These are phyloP conservation scores for Achaetomiella virescens DNA, from an alignment of 495 filamentous ascomycete species.

Conservation along the genomic window DNA sequence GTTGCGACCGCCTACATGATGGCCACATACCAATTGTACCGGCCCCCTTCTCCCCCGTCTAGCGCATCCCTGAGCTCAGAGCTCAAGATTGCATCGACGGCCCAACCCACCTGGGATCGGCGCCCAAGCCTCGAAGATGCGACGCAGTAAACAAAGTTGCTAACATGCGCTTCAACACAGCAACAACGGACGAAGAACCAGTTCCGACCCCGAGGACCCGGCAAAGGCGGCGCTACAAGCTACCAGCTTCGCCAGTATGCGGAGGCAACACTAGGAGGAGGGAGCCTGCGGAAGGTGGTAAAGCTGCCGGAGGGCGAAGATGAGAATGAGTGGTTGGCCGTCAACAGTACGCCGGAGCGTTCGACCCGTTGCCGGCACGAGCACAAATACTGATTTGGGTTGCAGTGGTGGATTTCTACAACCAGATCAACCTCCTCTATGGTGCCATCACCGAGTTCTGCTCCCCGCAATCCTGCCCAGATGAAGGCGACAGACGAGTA, in stretches of 20 bases:
- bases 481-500: conserved; percentile 99
- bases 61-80: conserved; percentile 3
- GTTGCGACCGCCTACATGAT: neutral
- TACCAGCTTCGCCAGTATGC: conserved; percentile 97
- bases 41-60: neutral
- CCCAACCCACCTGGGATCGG: conserved; percentile 6
- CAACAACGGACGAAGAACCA: conserved; percentile 82
- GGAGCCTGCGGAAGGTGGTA: conserved; percentile 91
- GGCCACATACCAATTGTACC: conserved; percentile 6
- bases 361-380: neutral
- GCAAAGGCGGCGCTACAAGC: conserved; percentile 80
- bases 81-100: neutral
- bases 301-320: conserved; percentile 96
- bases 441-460: conserved; percentile 99
- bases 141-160: conserved; percentile 31
- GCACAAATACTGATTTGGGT: conserved; percentile 8
- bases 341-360: conserved; percentile 61
- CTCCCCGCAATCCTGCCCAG: conserved; percentile 92
- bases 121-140: conserved; percentile 1
- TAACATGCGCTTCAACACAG: conserved; percentile 39
- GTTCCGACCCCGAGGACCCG: conserved; percentile 82
- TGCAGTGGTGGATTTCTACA: conserved; percentile 98
- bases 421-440: conserved; percentile 98
- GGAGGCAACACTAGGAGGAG: conserved; percentile 91
- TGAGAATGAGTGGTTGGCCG: conserved; percentile 93